phyloP scores from a whole-genome alignment of 192 early-diverging fungal species.

The Mortierella alpina region DNA sequence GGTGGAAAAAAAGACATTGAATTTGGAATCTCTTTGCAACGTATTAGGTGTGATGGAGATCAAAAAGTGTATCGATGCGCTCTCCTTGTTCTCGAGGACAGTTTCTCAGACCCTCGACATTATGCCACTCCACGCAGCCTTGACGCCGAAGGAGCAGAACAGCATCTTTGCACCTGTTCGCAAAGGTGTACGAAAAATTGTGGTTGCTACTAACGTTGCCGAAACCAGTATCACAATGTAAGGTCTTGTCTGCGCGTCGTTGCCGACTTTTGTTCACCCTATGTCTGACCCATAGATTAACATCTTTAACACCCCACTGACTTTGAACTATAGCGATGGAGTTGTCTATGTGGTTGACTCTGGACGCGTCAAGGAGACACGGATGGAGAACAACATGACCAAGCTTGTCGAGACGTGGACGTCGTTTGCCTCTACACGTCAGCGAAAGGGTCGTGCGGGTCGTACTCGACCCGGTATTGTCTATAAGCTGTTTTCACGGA shows the following conservation, averaged over 20 bases:
- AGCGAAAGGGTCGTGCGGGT: conserved; percentile 84
- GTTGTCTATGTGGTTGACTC: conserved; percentile 78
- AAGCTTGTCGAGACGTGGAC: conserved; percentile 64
- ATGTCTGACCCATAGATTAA: not conserved
- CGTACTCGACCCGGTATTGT: conserved; percentile 80
- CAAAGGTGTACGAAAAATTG: conserved; percentile 71
- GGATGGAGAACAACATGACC: conserved; percentile 72
- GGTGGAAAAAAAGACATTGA: too few relatives aligned
- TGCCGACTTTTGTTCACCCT: not conserved
- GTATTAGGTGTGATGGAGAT: conserved; percentile 75
- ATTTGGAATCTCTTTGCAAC: not conserved
- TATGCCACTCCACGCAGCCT: conserved; percentile 75
- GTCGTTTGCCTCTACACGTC: conserved; percentile 67
- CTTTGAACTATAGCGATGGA: conserved; percentile 67
- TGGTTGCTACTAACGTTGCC: conserved; percentile 82
- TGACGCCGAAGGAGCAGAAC: conserved; percentile 75
- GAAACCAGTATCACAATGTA: conserved; percentile 85
- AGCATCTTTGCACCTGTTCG: conserved; percentile 69
- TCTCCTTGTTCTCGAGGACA: conserved; percentile 41
- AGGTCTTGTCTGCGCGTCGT: not conserved
- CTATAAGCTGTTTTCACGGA: conserved; percentile 74
- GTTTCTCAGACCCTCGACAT: conserved; percentile 55
- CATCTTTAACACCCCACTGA: conserved; percentile 15
- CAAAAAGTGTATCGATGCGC: conserved; percentile 69
- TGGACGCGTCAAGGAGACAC: conserved; percentile 73